phyloP scores from a whole-genome alignment of 2,329 filamentous ascomycete species.

The Calonectria pteridis region DNA sequence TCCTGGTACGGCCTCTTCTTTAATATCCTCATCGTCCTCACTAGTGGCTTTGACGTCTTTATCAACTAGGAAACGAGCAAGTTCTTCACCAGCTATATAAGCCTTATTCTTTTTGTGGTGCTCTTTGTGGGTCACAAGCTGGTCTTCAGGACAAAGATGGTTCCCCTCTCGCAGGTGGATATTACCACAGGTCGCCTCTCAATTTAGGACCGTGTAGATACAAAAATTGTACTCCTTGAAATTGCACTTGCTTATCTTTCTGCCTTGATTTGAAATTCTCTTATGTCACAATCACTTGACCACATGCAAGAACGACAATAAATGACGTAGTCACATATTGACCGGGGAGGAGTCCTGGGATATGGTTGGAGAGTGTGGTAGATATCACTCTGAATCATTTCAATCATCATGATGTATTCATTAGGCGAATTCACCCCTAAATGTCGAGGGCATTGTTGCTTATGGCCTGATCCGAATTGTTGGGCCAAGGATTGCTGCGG shows the following conservation, averaged over 20 bases:
- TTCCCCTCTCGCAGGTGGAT: conserved; percentile 53
- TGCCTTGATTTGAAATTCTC: neutral
- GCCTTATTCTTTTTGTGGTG: conserved; percentile 72
- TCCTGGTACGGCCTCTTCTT: conserved; percentile 76
- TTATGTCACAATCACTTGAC: neutral
- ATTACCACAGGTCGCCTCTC: conserved; percentile 30
- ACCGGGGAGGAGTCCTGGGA: neutral
- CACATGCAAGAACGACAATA: neutral
- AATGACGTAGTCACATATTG: neutral
- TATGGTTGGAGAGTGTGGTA: neutral
- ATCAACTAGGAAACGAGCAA: conserved; percentile 70
- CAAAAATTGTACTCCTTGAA: neutral
- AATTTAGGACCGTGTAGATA: neutral
- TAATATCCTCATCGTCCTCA: conserved; percentile 73
- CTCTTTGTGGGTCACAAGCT: conserved; percentile 73
- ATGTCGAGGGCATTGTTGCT: neutral
- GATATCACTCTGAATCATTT: neutral
- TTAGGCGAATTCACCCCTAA: neutral
- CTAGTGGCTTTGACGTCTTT: conserved; percentile 77
- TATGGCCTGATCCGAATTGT: neutral
- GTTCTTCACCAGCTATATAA: conserved; percentile 76
- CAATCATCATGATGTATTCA: neutral
- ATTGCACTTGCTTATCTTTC: neutral
- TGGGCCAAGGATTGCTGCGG: neutral
- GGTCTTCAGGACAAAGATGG: conserved; percentile 53